These are phyloP conservation scores for Oemleria cerasiformis DNA, from an alignment of 306 rosid species.

Conservation along the genomic window DNA sequence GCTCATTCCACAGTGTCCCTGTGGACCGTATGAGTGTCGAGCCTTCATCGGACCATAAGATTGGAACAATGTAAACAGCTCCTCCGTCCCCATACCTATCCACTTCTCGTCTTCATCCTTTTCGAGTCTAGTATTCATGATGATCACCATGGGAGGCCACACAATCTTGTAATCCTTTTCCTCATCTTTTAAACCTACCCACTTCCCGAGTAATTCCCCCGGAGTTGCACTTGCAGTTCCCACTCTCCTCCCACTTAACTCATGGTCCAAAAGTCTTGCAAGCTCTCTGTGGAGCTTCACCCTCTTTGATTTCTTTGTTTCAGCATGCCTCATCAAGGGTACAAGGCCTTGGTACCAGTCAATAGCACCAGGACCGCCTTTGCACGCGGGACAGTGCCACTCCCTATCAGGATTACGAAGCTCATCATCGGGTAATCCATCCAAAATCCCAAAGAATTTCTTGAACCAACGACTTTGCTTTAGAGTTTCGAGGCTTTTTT, in stretches of 20 bases:
- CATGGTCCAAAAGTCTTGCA: constrained; percentile 73
- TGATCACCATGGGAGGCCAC: constrained; percentile 88
- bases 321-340: constrained; percentile 77
- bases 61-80: constrained; percentile 68
- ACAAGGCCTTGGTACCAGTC: constrained; percentile 85
- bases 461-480: constrained; percentile 53
- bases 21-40: constrained; percentile 82
- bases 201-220: constrained; percentile 72
- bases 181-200: constrained; percentile 69
- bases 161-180: constrained; percentile 73
- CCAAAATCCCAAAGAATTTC: constrained; percentile 57
- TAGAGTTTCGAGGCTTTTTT: constrained; percentile 45
- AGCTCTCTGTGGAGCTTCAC: constrained; percentile 71
- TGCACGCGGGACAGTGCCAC: constrained; percentile 95
- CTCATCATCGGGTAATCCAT: constrained; percentile 42
- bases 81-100: constrained; percentile 72
- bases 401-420: constrained; percentile 63
- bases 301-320: constrained; percentile 73
- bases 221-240: constrained; percentile 63
- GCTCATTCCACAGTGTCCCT: constrained; percentile 89
- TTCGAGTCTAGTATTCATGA: constrained; percentile 74
- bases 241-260: constrained; percentile 38
- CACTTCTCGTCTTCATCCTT: constrained; percentile 60
- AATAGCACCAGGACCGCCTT: constrained; percentile 86
- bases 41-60: constrained; percentile 55